A percentile compares a stretch with the other conserved stretches of the same genome.
Conservation (phyloP, 768 basidiomycete species). For the Coprinellus aureogranulatus region DNA sequence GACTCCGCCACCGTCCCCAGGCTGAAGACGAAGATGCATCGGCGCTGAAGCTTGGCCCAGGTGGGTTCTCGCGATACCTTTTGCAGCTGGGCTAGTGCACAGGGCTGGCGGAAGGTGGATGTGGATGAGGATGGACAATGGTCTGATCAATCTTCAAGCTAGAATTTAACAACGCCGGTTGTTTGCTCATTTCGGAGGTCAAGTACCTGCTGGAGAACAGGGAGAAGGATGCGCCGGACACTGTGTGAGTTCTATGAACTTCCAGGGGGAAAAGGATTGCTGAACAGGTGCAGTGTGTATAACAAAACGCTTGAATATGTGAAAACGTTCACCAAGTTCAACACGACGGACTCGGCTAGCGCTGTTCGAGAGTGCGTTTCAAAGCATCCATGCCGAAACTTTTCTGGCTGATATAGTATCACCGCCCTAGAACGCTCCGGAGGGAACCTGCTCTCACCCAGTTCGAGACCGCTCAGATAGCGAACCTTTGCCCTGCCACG, state of each 20-base stretch:
- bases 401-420: not conserved
- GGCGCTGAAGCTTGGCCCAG: constrained; percentile 76
- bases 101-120: too few relatives aligned
- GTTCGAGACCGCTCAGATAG: constrained; percentile 91
- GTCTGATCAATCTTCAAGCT: constrained; percentile 1
- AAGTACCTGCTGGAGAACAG: constrained; percentile 86
- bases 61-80: constrained; percentile 30
- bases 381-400: not conserved
- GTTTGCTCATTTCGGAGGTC: constrained; percentile 88
- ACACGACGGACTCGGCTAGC: constrained; percentile 77
- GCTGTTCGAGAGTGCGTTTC: constrained; percentile 82
- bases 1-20: constrained; percentile 62
- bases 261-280: not conserved
- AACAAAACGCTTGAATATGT: constrained; percentile 93
- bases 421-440: constrained; percentile 58
- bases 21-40: constrained; percentile 85
- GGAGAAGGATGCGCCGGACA: constrained; percentile 85
- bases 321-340: constrained; percentile 88
- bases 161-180: constrained; percentile 93
- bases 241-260: constrained; percentile 51
- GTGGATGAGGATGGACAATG: not conserved
- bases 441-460: constrained; percentile 79
- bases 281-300: constrained; percentile 60
- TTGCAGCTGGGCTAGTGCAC: too few relatives aligned
- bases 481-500: constrained; percentile 83